These are phyloP conservation scores for Reutealis trisperma DNA, from an alignment of 345 rosid genomes.

Conservation along the genomic window DNA sequence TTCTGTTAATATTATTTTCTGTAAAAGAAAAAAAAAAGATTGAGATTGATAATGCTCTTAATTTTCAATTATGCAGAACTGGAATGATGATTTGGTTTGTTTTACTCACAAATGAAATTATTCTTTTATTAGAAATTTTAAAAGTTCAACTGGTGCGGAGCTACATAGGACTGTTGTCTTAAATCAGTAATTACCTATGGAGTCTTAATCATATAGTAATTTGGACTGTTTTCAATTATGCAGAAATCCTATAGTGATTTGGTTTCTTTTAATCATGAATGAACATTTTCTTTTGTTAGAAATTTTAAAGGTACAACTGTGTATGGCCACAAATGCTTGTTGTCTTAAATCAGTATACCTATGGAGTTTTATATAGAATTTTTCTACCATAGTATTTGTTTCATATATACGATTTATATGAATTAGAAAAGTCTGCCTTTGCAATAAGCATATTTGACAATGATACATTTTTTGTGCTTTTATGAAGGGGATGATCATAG, in stretches of 20 bases:
- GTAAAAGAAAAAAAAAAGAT: not conserved
- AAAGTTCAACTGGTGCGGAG: not conserved
- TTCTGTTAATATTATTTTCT: not conserved
- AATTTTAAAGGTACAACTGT: not conserved
- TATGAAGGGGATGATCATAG: constrained; percentile 91
- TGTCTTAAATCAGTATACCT: not conserved
- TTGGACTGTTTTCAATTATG: not conserved
- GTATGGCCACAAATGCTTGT: not conserved
- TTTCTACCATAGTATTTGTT: not conserved
- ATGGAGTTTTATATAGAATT: not conserved
- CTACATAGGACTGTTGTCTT: not conserved
- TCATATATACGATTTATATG: not conserved
- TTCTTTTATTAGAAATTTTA: not conserved
- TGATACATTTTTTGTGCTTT: constrained; percentile 26
- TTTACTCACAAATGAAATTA: not conserved
- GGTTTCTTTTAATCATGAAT: not conserved
- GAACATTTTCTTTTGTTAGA: not conserved
- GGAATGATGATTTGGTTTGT: not conserved
- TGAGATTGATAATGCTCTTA: not conserved
- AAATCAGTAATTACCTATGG: not conserved
- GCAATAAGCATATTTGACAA: constrained; percentile 10
- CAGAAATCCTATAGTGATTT: not conserved
- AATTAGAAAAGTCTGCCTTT: constrained; percentile 15
- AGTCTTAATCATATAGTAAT: not conserved
- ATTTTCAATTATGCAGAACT: not conserved